A percentile compares a stretch with the other conserved stretches of the same genome.
phyloP scores from a whole-genome alignment of 1,139 yeast genomes.

The Magnusiomyces magnusii region DNA sequence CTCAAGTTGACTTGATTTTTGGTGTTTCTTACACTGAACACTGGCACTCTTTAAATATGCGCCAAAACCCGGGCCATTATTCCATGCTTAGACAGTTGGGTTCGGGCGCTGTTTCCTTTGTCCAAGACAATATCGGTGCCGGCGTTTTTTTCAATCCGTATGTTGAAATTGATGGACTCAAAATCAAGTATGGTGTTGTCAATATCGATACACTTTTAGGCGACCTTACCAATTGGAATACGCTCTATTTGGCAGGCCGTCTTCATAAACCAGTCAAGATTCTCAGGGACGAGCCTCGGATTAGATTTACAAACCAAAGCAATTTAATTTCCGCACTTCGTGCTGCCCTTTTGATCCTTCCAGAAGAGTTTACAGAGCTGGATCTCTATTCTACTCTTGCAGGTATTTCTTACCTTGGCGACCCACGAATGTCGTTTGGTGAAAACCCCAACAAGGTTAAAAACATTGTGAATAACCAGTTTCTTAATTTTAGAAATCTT shows the following conservation, averaged over 20 bases:
- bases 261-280: conserved; percentile 89
- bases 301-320: conserved; percentile 61
- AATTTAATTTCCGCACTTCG: conserved; percentile 75
- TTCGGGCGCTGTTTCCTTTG: conserved; percentile 46
- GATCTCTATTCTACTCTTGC: conserved; percentile 73
- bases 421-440: conserved; percentile 76
- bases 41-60: conserved; percentile 69
- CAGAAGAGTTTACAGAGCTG: conserved; percentile 48
- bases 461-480: conserved; percentile 78
- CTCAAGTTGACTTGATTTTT: conserved; percentile 84
- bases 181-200: conserved; percentile 83
- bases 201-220: conserved; percentile 50
- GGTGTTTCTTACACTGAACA: conserved; percentile 65
- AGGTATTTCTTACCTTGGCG: conserved; percentile 83
- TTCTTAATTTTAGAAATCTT: conserved; percentile 54
- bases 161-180: conserved; percentile 52
- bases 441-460: conserved; percentile 85
- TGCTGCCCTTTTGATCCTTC: conserved; percentile 56
- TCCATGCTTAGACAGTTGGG: conserved; percentile 60
- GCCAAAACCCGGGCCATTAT: conserved; percentile 64
- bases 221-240: conserved; percentile 76
- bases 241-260: conserved; percentile 86
- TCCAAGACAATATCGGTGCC: conserved; percentile 66
- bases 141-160: conserved; percentile 88
- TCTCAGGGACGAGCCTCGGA: conserved; percentile 52